Conservation (phyloP, 2,329 filamentous ascomycete genomes). For the Hymenoscyphus linearis region DNA sequence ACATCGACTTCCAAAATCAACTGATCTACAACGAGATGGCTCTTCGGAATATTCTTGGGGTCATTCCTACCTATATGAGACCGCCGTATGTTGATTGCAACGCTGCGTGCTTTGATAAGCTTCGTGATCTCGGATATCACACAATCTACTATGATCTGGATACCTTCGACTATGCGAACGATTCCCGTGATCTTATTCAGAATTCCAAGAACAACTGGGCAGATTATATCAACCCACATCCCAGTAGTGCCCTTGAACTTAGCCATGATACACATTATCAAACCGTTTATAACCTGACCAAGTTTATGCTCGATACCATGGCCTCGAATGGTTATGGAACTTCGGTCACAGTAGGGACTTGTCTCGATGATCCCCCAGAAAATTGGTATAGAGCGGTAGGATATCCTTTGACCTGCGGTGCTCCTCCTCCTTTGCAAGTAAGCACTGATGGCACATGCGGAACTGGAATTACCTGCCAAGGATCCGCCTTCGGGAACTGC, state of each 20-base stretch:
- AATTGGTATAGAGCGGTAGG: slow-evolving; percentile 35
- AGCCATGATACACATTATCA: slow-evolving; percentile 35
- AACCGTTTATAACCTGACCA: slow-evolving; percentile 29
- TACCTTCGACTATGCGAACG: slow-evolving; percentile 44
- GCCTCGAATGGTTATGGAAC: slow-evolving; percentile 30
- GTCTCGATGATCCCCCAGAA: slow-evolving; percentile 36
- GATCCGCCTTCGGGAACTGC: slow-evolving; percentile 8
- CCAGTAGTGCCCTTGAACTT: slow-evolving; percentile 23
- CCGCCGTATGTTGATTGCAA: slow-evolving; percentile 40
- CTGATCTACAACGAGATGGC: slow-evolving; percentile 49
- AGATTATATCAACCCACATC: neutral
- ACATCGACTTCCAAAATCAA: slow-evolving; percentile 37
- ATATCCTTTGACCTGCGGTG: neutral
- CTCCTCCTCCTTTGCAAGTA: slow-evolving; percentile 2
- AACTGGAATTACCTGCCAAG: slow-evolving; percentile 13
- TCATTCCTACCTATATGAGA: slow-evolving; percentile 46
- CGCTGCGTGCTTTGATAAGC: slow-evolving; percentile 31
- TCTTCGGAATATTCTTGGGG: slow-evolving; percentile 45
- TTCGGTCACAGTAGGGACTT: slow-evolving; percentile 38
- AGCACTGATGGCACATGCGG: slow-evolving; percentile 15
- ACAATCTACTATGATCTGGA: slow-evolving; percentile 35
- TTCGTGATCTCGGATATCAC: slow-evolving; percentile 39
- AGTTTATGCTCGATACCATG: slow-evolving; percentile 30
- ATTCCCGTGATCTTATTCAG: slow-evolving; percentile 37
- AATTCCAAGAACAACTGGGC: slow-evolving; percentile 37